Evolutionary conservation across 2,329 filamentous ascomycete genomes (phyloP).

Genomic region (Epichloe uncinata): DNA sequence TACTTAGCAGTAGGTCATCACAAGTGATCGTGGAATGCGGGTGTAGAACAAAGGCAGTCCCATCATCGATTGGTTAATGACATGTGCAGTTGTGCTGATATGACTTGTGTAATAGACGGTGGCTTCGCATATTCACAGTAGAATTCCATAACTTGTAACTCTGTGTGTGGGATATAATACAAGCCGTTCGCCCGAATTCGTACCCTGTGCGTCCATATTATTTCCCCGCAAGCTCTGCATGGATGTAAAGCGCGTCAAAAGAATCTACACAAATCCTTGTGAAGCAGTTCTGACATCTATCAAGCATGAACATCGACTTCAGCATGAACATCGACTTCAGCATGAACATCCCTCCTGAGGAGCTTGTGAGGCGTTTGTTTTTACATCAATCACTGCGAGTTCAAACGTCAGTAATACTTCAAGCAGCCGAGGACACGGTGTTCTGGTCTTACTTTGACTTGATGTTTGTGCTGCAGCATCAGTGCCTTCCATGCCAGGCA

Average conservation of each 20-base stretch:
- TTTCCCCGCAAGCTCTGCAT: neutral
- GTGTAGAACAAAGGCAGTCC: neutral
- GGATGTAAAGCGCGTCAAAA: neutral
- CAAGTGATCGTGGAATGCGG: neutral
- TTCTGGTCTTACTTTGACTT: conserved; percentile 55
- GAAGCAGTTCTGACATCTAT: neutral
- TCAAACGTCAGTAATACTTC: conserved; percentile 11
- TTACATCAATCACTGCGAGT: conserved; percentile 74
- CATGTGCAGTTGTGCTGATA: neutral
- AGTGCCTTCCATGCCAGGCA: conserved; percentile 94
- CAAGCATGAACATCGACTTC: conserved; percentile 5
- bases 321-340: conserved; percentile 38
- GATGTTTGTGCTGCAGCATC: conserved; percentile 60
- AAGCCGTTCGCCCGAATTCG: neutral
- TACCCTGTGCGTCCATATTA: neutral
- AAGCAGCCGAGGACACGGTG: neutral
- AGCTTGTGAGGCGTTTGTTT: conserved; percentile 58
- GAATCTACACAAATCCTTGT: neutral
- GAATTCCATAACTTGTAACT: neutral
- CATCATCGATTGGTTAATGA: neutral
- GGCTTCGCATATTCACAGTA: neutral
- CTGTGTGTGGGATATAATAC: neutral
- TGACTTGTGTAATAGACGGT: neutral
- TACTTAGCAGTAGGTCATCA: neutral
- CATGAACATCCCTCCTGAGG: conserved; percentile 57